phyloP scores from a whole-genome alignment of 1,139 yeast species.

The Magnusiomyces paraingens region DNA sequence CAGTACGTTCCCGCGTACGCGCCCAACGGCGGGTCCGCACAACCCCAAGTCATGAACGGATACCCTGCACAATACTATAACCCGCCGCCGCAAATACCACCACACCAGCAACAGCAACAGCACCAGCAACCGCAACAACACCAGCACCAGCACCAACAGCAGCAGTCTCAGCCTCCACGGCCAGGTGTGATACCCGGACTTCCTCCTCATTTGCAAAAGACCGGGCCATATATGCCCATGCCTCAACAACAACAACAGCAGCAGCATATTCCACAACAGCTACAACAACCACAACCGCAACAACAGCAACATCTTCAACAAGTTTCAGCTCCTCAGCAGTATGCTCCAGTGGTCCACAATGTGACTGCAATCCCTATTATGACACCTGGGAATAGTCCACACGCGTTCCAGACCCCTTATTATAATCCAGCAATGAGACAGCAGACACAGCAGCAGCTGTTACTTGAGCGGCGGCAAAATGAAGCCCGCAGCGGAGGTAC shows the following conservation, averaged over 20 bases:
- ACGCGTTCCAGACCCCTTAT: conserved; percentile 27
- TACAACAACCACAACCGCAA: conserved; percentile 4
- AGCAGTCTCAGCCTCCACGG: too few relatives aligned
- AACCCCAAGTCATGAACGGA: too few relatives aligned
- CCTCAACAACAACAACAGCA: not conserved
- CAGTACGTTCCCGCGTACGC: too few relatives aligned
- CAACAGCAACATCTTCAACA: not conserved
- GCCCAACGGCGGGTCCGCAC: too few relatives aligned
- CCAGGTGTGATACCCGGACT: not conserved
- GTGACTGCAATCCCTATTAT: conserved; percentile 30
- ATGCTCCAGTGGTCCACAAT: conserved; percentile 7
- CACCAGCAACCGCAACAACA: not conserved
- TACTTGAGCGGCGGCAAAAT: conserved; percentile 8
- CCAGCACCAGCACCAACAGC: too few relatives aligned
- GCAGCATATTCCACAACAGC: conserved; percentile 5
- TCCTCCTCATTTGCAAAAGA: not conserved
- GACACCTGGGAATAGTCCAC: conserved; percentile 34
- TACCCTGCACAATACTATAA: not conserved
- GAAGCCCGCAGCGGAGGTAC: conserved; percentile 6
- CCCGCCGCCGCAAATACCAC: not conserved
- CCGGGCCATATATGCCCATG: not conserved
- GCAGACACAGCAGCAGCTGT: conserved; percentile 12
- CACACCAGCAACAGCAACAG: not conserved
- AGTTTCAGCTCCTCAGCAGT: not conserved
- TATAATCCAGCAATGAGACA: conserved; percentile 16